Evolutionary conservation across 371 early-diverging fungal genomes (phyloP), one percentile per base, ranked within the genome.

Genomic region (Phascolomyces articulosus): DNA sequence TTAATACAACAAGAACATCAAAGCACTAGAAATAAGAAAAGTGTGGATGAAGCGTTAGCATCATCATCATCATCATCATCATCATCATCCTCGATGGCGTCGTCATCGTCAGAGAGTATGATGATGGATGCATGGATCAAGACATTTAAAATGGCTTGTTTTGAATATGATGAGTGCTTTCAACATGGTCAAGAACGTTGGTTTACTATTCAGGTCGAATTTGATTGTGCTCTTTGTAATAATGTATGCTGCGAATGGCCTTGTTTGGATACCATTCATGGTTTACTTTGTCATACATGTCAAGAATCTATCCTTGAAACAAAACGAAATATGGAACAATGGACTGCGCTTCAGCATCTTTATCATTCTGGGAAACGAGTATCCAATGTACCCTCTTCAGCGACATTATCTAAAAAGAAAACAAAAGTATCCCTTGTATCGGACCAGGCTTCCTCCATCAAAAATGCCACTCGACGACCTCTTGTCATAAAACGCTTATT

Each of bases 181-280:
- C 21, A 18, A 4, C 66, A 74, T 49, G 82, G 77, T 7, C 60
- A 69, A 24, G 49, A 66, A 31, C 60, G 61, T 29, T 79, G 73
- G 75, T 29, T 7, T 68, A 47, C 61, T 0, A 47, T 56, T 3
- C 64, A 69, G 24, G 65, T 75, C 0, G 68, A 72, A 4, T 80
- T 66, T 55, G 71, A 70, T 16, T 80, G 81, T 61, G 66, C 76
- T 6, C 55, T 63, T 20, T 81, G 82, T 41, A 28, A 67, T 6
- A 31, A 47, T 0, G 10, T 47, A 3, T 59, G 63, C 3, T 10
- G 51, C 2, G 79, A 69, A 3, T 82, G 79, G 82, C 75, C 82
- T 18, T 68, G 38, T n/a, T 62, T 71, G 9, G 59, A 27, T 34
- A 34, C 6, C 20, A 29, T 27, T 7, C 47, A 59, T 44, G 59